Evolutionary conservation across 305 asterid genomes (phyloP), one percentile per base, ranked within the genome.

Genomic region (Fraxinus velutina): DNA sequence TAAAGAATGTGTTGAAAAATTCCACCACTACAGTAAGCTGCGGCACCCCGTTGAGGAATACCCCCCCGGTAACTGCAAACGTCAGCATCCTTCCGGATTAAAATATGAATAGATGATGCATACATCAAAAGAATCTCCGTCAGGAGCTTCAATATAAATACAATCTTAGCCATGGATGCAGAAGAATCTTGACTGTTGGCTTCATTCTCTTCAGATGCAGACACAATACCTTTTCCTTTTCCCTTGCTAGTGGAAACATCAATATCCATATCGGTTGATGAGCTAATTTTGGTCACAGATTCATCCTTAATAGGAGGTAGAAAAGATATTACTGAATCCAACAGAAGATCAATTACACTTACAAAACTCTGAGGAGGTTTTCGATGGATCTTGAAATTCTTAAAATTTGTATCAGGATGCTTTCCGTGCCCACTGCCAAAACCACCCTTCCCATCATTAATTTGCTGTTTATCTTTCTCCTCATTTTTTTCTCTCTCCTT

Each of bases 351-450:
- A 80, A 93, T 88, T 33, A 92, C 99, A 77, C 70, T 92, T 4
- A 89, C 90, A 83, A 93, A 95, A 85, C 97, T 93, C 70, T 91
- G 95, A 81, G 97, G 97, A 66, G 97, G 96, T 82, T 91, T 95
- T 82, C 89, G 85, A 84, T 94, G 94, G 68, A 81, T 88, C 88
- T 95, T 95, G 81, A 86, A 88, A 88, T 83, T 90, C 89, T 88
- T 93, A 75, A 93, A 82, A 90, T 80, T 87, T 36, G 85, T 79
- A 85, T 95, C 99, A 88, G 87, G 82, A 77, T 82, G 90, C 90
- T 93, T 95, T 79, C 92, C 97, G 29, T 90, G 97, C 73, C 88
- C 94, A 76, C 88, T 86, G 73, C 90, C 92, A 74, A 79, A 36
- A 71, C 79, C 84, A 71, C 85, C 83, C 91, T 93, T 93, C 89